phyloP scores from a whole-genome alignment of 257 asterid genomes.

The Gentiana straminea region DNA sequence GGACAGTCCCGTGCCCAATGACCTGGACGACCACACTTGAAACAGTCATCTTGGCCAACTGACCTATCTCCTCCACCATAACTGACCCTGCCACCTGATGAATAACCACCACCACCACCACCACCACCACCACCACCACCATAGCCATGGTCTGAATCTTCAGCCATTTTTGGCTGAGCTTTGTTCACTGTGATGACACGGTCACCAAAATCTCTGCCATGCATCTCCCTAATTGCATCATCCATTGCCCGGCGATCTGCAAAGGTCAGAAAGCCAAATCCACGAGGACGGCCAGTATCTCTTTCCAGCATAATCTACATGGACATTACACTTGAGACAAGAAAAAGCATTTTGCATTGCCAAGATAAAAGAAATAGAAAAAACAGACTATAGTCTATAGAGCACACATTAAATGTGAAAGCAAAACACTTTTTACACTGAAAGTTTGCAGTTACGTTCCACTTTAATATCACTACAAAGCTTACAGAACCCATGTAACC shows the following conservation, averaged over 20 bases:
- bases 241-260: slow-evolving; percentile 93
- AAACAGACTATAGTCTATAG: no score
- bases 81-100: slow-evolving; percentile 59
- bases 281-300: slow-evolving; percentile 98
- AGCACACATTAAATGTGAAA: neutral
- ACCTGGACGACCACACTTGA: slow-evolving; percentile 95
- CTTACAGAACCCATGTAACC: no score
- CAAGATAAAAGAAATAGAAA: no score
- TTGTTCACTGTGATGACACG: slow-evolving; percentile 85
- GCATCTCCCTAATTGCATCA: slow-evolving; percentile 88
- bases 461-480: no score
- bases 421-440: neutral
- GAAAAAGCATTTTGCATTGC: neutral
- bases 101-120: slow-evolving; percentile 52
- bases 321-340: slow-evolving; percentile 4
- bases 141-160: slow-evolving; percentile 59
- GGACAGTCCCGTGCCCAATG: slow-evolving; percentile 99
- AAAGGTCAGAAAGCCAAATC: slow-evolving; percentile 93
- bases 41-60: slow-evolving; percentile 86
- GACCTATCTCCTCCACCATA: slow-evolving; percentile 55
- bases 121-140: slow-evolving; percentile 48
- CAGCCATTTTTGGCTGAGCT: slow-evolving; percentile 88
- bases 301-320: slow-evolving; percentile 83
- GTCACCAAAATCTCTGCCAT: slow-evolving; percentile 87
- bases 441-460: no score